Base-by-base conservation (phyloP, 345 rosid genomes). In the Arabis hirsuta region DNA sequence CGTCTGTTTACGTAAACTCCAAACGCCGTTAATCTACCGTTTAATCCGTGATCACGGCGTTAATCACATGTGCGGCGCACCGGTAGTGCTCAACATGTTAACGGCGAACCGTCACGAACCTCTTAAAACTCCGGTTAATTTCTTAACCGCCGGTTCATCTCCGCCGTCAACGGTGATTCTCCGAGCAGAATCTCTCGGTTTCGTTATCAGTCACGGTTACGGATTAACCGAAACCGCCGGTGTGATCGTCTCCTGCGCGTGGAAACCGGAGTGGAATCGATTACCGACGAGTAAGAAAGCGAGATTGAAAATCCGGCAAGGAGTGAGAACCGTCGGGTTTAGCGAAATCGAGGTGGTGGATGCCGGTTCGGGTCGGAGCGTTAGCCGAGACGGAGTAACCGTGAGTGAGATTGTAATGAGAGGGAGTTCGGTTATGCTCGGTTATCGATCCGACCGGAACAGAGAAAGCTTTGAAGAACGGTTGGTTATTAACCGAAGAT, bases 61-160 rank as follows among this genome's bases (percentile, higher is more conserved):
- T 42, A 90, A 91, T 7, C 92, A 92, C 80, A 85, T 92, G 95
- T 86, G 95, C 42, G 98, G 90, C 4, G 98, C 96, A 16, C 98
- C 98, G 2, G 87, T 88, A 7, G 93, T 92, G 12, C 85, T 92
- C 22, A 88, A 86, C 82, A 88, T 88, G 92, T 70, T 92, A 3
- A 83, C 90, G 1, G 79, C 75, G 36, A 76, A 7, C 6, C 38
- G 79, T n/a, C 65, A 62, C 5, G 52, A 59, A 9, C 78, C 74
- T 12, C 73, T 85, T 9, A 29, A 56, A 7, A 79, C 60, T 24
- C 88, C 91, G 6, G 92, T 92, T 55, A 78, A 83, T 10, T 71
- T 92, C 20, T 65, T 90, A 51, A 90, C 98, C 0, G 96, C 88
- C 9, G 98, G 96, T 9, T 87, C 96, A n/a, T 85, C 98, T 0